Evolutionary conservation across 805 yeast species (phyloP).

Genomic region (Teunomyces lycoperdinae): DNA sequence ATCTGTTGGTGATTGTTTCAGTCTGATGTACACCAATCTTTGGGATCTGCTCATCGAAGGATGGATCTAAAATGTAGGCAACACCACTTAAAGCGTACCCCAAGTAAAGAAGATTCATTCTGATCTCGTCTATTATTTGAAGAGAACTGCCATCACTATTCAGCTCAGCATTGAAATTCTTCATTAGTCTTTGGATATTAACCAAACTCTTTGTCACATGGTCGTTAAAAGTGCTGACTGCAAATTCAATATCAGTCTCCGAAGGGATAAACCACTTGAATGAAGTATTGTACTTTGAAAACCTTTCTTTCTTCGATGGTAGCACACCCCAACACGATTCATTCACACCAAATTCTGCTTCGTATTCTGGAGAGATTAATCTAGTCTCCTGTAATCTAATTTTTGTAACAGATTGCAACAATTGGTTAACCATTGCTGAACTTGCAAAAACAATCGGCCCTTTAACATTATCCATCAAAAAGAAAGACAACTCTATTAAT

Average conservation of each 20-base stretch:
- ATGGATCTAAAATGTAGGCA: conserved; percentile 71
- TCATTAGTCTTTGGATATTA: conserved; percentile 38
- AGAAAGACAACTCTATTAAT: conserved; percentile 44
- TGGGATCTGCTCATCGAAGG: conserved; percentile 49
- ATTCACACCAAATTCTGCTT: conserved; percentile 33
- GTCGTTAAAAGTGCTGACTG: conserved; percentile 54
- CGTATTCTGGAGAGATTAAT: conserved; percentile 47
- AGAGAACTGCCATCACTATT: conserved; percentile 18
- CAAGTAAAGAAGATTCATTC: conserved; percentile 53
- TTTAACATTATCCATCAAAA: conserved; percentile 46
- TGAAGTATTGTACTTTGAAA: conserved; percentile 44
- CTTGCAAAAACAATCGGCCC: conserved; percentile 65
- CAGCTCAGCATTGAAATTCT: conserved; percentile 15
- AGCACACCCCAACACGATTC: conserved; percentile 74
- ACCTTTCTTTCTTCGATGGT: conserved; percentile 54
- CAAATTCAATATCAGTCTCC: conserved; percentile 52
- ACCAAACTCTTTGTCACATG: conserved; percentile 45
- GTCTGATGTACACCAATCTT: conserved; percentile 28
- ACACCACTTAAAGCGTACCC: conserved; percentile 67
- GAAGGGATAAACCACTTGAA: conserved; percentile 79
- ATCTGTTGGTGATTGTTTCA: conserved; percentile 33
- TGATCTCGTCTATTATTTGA: conserved; percentile 49
- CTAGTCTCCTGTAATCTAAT: conserved; percentile 57
- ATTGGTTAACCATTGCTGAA: conserved; percentile 63
- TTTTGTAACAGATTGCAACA: conserved; percentile 60